Conservation (phyloP, 1,284 basidiomycete genomes). For the Ustilago xerochloae region DNA sequence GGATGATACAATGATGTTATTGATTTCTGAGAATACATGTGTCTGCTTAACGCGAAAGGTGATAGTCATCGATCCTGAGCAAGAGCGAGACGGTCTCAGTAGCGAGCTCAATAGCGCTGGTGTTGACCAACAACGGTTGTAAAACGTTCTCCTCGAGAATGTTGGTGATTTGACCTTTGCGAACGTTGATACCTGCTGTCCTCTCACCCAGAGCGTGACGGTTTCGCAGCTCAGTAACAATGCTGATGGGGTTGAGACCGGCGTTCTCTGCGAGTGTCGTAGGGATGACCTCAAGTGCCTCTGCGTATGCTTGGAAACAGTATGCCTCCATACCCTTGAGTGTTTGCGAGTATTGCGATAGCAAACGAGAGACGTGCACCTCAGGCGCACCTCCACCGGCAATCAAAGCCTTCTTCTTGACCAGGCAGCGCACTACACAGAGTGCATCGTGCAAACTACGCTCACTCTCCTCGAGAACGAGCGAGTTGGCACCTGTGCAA, state of each 20-base stretch:
- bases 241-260: slow-evolving; percentile 95
- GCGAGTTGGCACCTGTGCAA: slow-evolving; percentile 90
- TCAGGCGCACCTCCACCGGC: slow-evolving; percentile 98
- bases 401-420: slow-evolving; percentile 98
- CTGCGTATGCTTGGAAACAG: slow-evolving; percentile 98
- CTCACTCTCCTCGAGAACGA: slow-evolving; percentile 97
- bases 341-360: slow-evolving; percentile 91
- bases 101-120: slow-evolving; percentile 91
- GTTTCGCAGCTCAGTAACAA: slow-evolving; percentile 97
- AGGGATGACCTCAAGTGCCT: slow-evolving; percentile 97
- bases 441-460: slow-evolving; percentile 97
- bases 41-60: slow-evolving; percentile 55
- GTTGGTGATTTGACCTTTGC: slow-evolving; percentile 86
- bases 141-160: slow-evolving; percentile 97
- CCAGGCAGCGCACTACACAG: slow-evolving; percentile 96
- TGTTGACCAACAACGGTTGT: slow-evolving; percentile 93
- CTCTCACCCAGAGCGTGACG: slow-evolving; percentile 93
- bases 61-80: slow-evolving; percentile 95
- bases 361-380: slow-evolving; percentile 93
- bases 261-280: slow-evolving; percentile 98
- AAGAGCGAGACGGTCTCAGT: slow-evolving; percentile 98
- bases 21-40: neutral
- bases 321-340: slow-evolving; percentile 99
- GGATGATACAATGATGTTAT: neutral
- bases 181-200: slow-evolving; percentile 95